These are phyloP conservation scores for Kingdonia uniflora DNA, from an alignment of 164 flowering plant species.

Conservation along the genomic window DNA sequence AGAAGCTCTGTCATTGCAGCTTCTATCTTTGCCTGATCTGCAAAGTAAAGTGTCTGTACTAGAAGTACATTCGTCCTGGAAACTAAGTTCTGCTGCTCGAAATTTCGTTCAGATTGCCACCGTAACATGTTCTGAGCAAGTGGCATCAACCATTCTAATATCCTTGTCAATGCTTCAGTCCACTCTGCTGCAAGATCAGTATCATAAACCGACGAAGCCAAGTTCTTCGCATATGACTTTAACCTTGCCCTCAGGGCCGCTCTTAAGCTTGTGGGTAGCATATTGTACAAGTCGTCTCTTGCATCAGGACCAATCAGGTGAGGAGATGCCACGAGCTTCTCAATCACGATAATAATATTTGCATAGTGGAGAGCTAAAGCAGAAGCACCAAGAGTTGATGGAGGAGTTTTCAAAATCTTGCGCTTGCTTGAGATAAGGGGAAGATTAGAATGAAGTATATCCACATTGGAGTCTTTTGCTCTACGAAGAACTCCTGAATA, in stretches of 20 bases:
- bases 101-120: conserved; percentile 90
- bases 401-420: conserved; percentile 43
- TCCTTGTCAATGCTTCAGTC: conserved; percentile 53
- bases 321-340: conserved; percentile 76
- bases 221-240: conserved; percentile 45
- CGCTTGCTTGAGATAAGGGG: conserved; percentile 25
- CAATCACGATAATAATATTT: conserved; percentile 65
- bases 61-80: conserved; percentile 65
- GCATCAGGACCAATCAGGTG: conserved; percentile 83
- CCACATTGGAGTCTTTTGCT: conserved; percentile 11
- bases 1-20: conserved; percentile 78
- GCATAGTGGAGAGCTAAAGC: conserved; percentile 86
- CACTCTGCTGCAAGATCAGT: conserved; percentile 66
- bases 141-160: conserved; percentile 80
- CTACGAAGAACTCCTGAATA: conserved; percentile 23
- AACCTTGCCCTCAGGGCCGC: conserved; percentile 46
- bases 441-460: neutral
- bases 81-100: conserved; percentile 66
- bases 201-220: conserved; percentile 38
- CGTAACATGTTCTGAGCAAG: conserved; percentile 89
- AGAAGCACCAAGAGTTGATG: conserved; percentile 78
- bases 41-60: conserved; percentile 81
- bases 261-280: conserved; percentile 68
- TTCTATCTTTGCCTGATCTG: conserved; percentile 79
- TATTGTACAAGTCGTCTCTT: conserved; percentile 71